Evolutionary conservation across 164 flowering plant species (phyloP).

Genomic region (Magnolia sinica): DNA sequence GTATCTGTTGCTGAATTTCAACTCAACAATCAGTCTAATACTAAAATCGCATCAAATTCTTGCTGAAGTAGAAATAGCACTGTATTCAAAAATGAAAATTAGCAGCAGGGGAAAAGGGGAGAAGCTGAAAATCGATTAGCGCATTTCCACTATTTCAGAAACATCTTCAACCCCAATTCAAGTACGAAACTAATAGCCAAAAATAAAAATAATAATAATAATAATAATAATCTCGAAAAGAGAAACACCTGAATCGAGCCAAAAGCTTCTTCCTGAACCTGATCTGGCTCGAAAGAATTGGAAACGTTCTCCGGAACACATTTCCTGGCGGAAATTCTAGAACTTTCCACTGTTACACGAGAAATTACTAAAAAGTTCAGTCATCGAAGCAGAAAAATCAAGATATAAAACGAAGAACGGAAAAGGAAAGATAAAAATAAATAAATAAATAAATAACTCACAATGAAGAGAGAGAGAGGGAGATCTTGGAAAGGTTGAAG

Average conservation of each 20-base stretch:
- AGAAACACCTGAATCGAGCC: neutral
- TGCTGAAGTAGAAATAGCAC: neutral
- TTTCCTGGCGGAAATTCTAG: constrained; percentile 10
- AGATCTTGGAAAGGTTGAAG: neutral
- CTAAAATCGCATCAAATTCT: neutral
- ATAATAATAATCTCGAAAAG: too few species aligned
- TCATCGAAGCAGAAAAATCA: neutral
- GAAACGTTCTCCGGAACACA: constrained; percentile 28
- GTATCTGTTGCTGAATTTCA: too few species aligned
- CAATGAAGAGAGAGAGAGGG: neutral
- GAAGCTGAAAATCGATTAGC: neutral
- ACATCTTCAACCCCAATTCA: neutral
- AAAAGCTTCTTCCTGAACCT: neutral
- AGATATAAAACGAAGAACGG: neutral
- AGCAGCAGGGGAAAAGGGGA: neutral
- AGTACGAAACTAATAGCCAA: neutral
- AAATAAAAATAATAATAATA: too few species aligned
- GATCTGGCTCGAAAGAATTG: constrained; percentile 19
- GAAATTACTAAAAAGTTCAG: neutral
- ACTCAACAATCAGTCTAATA: too few species aligned
- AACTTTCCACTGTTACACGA: constrained; percentile 9
- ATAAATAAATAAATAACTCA: neutral
- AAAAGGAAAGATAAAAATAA: too few species aligned
- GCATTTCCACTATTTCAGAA: too few species aligned
- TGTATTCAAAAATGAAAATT: neutral